phyloP scores from a whole-genome alignment of 129 eudicot species.

The Silybum marianum region DNA sequence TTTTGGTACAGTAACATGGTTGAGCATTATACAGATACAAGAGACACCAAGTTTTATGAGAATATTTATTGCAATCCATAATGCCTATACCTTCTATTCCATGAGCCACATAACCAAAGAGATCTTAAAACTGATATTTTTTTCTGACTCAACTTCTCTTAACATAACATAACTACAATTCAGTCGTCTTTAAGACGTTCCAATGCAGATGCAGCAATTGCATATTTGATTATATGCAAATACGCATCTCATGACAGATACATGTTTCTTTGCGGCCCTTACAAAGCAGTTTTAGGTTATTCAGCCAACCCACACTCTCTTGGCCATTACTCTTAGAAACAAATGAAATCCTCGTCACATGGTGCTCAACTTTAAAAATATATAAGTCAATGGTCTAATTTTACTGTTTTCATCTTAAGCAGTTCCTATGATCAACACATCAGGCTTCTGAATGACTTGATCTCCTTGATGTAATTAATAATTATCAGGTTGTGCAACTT shows the following conservation, averaged over 20 bases:
- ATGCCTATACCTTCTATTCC: too few species aligned
- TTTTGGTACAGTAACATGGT: not conserved
- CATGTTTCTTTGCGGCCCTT: too few species aligned
- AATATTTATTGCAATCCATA: too few species aligned
- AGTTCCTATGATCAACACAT: not conserved
- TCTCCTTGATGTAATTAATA: not conserved
- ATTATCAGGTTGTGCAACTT: not conserved
- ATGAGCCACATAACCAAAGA: too few species aligned
- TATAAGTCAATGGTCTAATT: not conserved
- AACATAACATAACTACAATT: not conserved
- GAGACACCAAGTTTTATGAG: too few species aligned
- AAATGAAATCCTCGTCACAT: too few species aligned
- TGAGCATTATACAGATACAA: not conserved
- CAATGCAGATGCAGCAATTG: slow-evolving; percentile 7
- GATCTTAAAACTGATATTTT: too few species aligned
- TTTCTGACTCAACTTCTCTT: too few species aligned
- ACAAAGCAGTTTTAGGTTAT: too few species aligned
- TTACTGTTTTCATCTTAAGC: not conserved
- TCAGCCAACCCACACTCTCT: too few species aligned
- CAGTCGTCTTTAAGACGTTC: slow-evolving; percentile 4
- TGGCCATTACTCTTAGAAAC: too few species aligned
- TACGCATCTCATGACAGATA: not conserved
- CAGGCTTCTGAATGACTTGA: not conserved
- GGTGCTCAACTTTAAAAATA: too few species aligned
- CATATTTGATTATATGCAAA: not conserved